Evolutionary conservation across 768 basidiomycete species (phyloP), one percentile per base, ranked within the genome.

Genomic region (Exidia glandulosa): DNA sequence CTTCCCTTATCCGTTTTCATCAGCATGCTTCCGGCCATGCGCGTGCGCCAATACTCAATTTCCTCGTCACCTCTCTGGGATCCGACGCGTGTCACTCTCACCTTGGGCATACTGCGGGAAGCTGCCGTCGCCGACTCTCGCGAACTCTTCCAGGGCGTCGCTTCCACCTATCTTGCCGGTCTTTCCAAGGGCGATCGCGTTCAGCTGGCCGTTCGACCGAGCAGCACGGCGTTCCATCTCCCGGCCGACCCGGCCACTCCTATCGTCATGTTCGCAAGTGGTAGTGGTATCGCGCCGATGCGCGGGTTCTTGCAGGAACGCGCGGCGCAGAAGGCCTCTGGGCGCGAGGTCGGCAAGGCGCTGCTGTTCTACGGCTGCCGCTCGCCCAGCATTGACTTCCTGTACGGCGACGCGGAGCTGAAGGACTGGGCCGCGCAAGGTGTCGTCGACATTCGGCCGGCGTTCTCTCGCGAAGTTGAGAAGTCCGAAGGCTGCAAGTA

Each of bases 251-350:
- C 71, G 1, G 25, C 58, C 3, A 66, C 70, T 19, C 76, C 77
- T 3, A 68, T 80, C 34, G 67, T 80, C 36, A 75, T 79, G 71
- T 76, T 77, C 63, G 75, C 74, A 36, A 76, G 77, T 25, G 79
- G 79, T 7, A 72, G 77, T 2, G 79, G 79, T 3, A 62, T 81
- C 12, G 75, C 79, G 3, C 79, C 79, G 1, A 76, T 81, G 74
- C 72, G 78, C 45, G 77, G 76, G 1, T 81, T 81, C 70, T 70
- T 81, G 34, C 79, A 79, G 66, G 79, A 80, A 61, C 73, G 79
- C 7, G 76, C 77, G 23, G 64, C 72, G 58, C 78, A 79, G 66
- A 77, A 75, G 67, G 67, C 68, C 30, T 70, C 75, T 13, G 78
- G 78, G 1, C 65, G 77, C 19, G 68, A 74, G 29, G 74, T 78